These are phyloP conservation scores for Diaporthe capsici DNA, from an alignment of 2,329 filamentous ascomycete species.

Conservation along the genomic window DNA sequence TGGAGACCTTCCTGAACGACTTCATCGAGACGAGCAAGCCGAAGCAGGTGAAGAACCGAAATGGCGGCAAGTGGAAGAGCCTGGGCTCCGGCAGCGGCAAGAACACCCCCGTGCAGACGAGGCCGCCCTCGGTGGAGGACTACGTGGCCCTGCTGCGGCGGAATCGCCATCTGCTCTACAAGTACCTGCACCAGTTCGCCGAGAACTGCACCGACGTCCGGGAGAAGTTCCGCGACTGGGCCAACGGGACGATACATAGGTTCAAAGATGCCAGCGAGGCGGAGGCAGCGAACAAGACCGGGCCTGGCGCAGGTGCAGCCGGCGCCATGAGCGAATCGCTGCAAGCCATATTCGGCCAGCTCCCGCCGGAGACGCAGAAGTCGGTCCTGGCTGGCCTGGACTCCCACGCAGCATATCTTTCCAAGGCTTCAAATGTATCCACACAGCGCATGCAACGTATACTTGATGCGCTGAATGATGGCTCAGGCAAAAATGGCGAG, in stretches of 20 bases:
- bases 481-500: neutral
- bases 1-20: constrained; percentile 78
- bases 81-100: constrained; percentile 48
- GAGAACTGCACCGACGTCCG: constrained; percentile 77
- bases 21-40: constrained; percentile 73
- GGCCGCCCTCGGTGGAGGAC: constrained; percentile 76
- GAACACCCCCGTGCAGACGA: constrained; percentile 51
- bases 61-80: constrained; percentile 60
- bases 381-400: constrained; percentile 68
- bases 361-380: constrained; percentile 62
- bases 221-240: constrained; percentile 72
- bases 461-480: constrained; percentile 26
- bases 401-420: constrained; percentile 72
- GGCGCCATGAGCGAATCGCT: constrained; percentile 57
- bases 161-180: constrained; percentile 75
- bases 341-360: constrained; percentile 57
- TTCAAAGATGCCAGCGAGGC: constrained; percentile 60
- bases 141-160: constrained; percentile 77
- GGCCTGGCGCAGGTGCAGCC: constrained; percentile 28
- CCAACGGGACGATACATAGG: constrained; percentile 67
- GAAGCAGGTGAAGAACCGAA: constrained; percentile 71
- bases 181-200: constrained; percentile 78
- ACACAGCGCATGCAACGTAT: constrained; percentile 53
- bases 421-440: constrained; percentile 67
- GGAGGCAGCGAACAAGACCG: neutral